Evolutionary conservation across 2,329 filamentous ascomycete genomes (phyloP), one percentile per base, ranked within the genome.

Genomic region (Colletotrichum sp.): DNA sequence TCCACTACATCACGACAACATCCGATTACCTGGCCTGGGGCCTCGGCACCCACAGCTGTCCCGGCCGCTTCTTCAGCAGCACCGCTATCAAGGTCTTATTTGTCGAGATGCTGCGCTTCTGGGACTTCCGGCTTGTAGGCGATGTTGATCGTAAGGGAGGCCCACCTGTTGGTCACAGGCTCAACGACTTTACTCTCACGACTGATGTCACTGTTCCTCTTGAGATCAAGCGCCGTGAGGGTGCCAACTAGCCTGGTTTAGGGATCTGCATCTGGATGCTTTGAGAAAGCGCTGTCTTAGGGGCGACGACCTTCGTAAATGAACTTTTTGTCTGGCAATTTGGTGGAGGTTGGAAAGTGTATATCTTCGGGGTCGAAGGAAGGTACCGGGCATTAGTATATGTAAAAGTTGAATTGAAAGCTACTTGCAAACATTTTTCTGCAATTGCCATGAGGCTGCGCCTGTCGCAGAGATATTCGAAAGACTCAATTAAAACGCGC

Each of bases 81-180:
- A 81, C 82, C 30, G 81, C 84, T 75, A 83, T 86, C 55, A 86
- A 87, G 81, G 71, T 77, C 8, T 76, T 82, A 21, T 68, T 80
- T n/a, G 76, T 79, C 9, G 76, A 81, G 49, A 75, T 81, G n/a
- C 63, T 81, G 7, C 72, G 77, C 26, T 64, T 79, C 39, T 81
- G 79, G 68, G 79, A 81, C 71, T 78, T 82, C 30, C 71, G 80
- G 67, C 78, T 81, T 21, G 63, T 75, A 6, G 76, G 73, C 3
- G 73, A 76, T 64, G 73, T 49, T 8, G 69, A 76, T 16, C 64
- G 70, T 18, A 68, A 68, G 55, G 73, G 65, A 21, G 73, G 73
- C 5, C 68, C 75, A 30, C 74, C 70, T 34, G 63, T 72, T 15
- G 63, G 71, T 13, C 71, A 71, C 57, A 30, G 68, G 34, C 26